Conservation (phyloP, 306 rosid genomes). For the Gastrolobium villosum region DNA sequence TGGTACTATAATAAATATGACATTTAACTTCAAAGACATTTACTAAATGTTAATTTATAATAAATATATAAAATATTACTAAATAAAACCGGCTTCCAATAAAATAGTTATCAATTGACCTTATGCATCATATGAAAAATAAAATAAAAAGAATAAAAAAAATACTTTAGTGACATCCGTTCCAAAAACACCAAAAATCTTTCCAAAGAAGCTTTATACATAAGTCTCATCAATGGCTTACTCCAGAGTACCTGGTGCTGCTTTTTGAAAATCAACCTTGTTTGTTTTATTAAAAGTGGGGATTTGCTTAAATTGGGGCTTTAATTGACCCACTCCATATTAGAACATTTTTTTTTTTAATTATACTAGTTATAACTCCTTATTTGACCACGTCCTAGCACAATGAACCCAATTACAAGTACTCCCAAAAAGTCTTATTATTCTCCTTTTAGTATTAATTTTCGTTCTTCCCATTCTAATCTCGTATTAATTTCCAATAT, state of each 20-base stretch:
- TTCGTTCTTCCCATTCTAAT: not conserved
- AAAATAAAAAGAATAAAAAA: not conserved
- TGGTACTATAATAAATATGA: too few relatives aligned
- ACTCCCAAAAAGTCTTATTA: not conserved
- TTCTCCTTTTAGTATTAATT: not conserved
- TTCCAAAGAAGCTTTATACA: not conserved
- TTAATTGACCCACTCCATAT: constrained; percentile 30
- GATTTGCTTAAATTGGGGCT: constrained; percentile 24
- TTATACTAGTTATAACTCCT: not conserved
- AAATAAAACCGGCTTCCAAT: not conserved
- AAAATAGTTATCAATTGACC: not conserved
- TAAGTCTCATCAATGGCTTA: not conserved
- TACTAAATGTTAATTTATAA: too few relatives aligned
- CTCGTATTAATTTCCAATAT: not conserved
- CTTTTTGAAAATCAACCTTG: constrained; percentile 29
- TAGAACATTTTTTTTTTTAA: not conserved
- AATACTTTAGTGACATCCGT: not conserved
- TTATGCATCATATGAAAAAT: not conserved
- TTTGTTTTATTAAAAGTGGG: constrained; percentile 28
- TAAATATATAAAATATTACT: not conserved
- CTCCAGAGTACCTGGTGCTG: not conserved
- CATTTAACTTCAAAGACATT: too few relatives aligned
- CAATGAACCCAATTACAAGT: constrained; percentile 10
- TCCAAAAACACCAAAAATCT: not conserved
- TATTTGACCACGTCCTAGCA: constrained; percentile 5